Conservation (phyloP, 371 early-diverging fungal genomes). For the Lichtheimia corymbifera region DNA sequence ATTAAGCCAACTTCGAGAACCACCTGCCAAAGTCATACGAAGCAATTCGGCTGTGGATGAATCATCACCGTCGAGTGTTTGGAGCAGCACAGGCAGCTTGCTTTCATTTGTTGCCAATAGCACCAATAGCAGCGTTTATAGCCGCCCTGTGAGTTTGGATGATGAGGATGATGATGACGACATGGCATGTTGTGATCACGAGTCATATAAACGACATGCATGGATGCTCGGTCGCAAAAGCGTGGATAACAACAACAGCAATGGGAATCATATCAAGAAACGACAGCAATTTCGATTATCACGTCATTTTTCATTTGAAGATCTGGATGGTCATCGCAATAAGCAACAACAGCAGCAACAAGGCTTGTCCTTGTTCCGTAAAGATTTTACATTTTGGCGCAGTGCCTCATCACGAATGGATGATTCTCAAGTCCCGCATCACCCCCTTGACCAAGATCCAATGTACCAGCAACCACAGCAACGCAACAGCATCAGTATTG, state of each 20-base stretch:
- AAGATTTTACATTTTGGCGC: conserved; percentile 30
- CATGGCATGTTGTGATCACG: conserved; percentile 8
- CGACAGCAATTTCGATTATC: conserved; percentile 22
- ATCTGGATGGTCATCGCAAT: conserved; percentile 18
- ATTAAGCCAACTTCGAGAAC: conserved; percentile 67
- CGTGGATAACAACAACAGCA: conserved; percentile 20
- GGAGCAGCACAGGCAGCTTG: conserved; percentile 25
- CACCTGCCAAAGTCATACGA: conserved; percentile 44
- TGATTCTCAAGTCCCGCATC: neutral
- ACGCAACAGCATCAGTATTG: conserved; percentile 8
- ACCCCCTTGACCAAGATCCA: conserved; percentile 11
- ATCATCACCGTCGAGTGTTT: conserved; percentile 5
- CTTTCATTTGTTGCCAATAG: conserved; percentile 21
- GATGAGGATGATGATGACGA: conserved; percentile 18
- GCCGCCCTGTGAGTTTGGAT: conserved; percentile 45
- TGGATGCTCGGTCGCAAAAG: conserved; percentile 52
- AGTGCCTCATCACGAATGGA: conserved; percentile 3
- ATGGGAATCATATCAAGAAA: conserved; percentile 5
- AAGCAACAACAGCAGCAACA: conserved; percentile 19
- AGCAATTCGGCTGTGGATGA: conserved; percentile 29
- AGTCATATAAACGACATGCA: conserved; percentile 10
- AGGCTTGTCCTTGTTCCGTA: conserved; percentile 35
- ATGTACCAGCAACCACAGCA: conserved; percentile 2
- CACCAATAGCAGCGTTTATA: conserved; percentile 17
- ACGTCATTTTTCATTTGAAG: conserved; percentile 42